These are phyloP conservation scores for Apiospora pterosperma DNA, from an alignment of 2,329 filamentous ascomycete species.

Conservation along the genomic window DNA sequence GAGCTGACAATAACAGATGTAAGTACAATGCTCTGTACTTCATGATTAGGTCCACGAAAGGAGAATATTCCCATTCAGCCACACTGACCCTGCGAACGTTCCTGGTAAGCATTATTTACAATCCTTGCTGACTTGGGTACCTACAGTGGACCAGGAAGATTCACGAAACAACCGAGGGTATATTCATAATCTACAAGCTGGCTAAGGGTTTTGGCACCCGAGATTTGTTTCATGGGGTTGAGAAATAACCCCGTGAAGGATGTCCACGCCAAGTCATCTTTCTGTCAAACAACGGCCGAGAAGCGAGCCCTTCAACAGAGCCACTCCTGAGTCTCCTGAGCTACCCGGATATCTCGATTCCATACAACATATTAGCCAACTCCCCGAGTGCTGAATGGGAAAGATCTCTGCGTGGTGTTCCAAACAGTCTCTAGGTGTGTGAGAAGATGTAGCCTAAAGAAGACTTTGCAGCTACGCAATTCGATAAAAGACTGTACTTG, in stretches of 20 bases:
- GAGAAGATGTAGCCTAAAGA: neutral
- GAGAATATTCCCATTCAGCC: neutral
- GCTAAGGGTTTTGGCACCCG: slow-evolving; percentile 10
- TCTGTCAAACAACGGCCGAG: no score
- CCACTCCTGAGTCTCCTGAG: no score
- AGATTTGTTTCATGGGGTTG: slow-evolving; percentile 13
- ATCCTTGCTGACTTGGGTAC: neutral
- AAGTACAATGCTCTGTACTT: neutral
- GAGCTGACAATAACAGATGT: slow-evolving; percentile 6
- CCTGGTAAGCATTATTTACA: neutral
- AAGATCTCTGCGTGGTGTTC: no score
- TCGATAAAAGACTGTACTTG: neutral
- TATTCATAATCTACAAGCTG: slow-evolving; percentile 7
- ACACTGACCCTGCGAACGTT: neutral
- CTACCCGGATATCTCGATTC: no score
- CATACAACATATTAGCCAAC: no score
- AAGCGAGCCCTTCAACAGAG: no score
- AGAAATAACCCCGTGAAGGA: neutral
- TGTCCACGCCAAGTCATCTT: no score
- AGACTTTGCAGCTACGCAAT: neutral
- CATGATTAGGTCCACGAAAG: neutral
- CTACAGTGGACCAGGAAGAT: slow-evolving; percentile 14
- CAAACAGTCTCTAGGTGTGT: no score
- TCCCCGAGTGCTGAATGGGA: no score
- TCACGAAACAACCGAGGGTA: slow-evolving; percentile 3